A percentile compares a stretch with the other conserved stretches of the same genome.
These are phyloP conservation scores for Pleochaeta shiraiana DNA, from an alignment of 2,329 filamentous ascomycete species.

Conservation along the genomic window DNA sequence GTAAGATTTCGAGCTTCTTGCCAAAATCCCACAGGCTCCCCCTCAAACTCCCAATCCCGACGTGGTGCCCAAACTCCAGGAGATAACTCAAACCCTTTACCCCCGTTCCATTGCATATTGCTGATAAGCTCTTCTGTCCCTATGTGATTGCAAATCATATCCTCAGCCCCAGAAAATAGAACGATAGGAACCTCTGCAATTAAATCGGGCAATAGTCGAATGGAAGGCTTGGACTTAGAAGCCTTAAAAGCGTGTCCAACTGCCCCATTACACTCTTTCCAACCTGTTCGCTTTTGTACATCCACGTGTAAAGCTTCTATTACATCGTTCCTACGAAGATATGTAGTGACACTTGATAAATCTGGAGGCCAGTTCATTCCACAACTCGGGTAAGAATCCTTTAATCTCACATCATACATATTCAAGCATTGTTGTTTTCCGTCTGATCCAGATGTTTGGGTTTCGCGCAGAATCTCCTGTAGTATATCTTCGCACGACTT, in stretches of 20 bases:
- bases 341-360: conserved; percentile 53
- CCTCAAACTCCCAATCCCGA: conserved; percentile 85
- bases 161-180: conserved; percentile 82
- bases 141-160: conserved; percentile 92
- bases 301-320: conserved; percentile 63
- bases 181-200: conserved; percentile 58
- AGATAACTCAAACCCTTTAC: conserved; percentile 71
- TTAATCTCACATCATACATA: conserved; percentile 91
- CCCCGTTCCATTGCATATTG: conserved; percentile 80
- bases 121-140: conserved; percentile 83
- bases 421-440: conserved; percentile 48
- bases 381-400: conserved; percentile 60
- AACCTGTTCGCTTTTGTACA: conserved; percentile 60
- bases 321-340: conserved; percentile 67
- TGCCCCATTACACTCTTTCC: conserved; percentile 71
- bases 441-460: conserved; percentile 30
- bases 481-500: conserved; percentile 56
- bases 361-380: conserved; percentile 98
- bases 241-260: conserved; percentile 54
- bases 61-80: conserved; percentile 84
- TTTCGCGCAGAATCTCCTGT: conserved; percentile 45
- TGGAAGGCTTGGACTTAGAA: conserved; percentile 46
- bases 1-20: conserved; percentile 90
- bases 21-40: conserved; percentile 70
- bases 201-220: conserved; percentile 55